phyloP scores from a whole-genome alignment of 768 basidiomycete species.

The Hypholoma sublateritium region DNA sequence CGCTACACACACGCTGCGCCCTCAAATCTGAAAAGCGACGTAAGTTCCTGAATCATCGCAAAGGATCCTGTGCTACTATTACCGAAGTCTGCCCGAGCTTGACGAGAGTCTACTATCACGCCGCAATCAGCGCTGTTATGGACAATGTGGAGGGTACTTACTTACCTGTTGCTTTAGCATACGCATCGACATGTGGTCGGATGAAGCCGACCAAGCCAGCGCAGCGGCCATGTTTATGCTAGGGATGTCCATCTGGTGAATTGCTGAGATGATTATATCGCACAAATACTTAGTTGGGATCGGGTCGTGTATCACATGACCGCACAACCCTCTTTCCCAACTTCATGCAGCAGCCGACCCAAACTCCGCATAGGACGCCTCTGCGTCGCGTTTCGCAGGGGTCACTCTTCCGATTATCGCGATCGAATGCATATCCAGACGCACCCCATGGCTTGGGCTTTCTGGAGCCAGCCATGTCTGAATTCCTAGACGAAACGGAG shows the following conservation, averaged over 20 bases:
- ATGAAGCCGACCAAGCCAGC: background rate
- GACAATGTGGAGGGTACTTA: no score
- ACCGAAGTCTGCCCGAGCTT: background rate
- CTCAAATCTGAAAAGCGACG: background rate
- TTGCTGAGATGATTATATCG: no score
- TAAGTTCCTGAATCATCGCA: background rate
- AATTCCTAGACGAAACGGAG: constrained; percentile 88
- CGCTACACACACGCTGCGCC: background rate
- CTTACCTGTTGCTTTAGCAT: no score
- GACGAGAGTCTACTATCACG: no score
- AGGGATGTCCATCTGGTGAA: no score
- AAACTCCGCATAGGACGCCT: constrained; percentile 74
- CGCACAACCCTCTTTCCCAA: background rate
- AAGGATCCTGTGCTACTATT: background rate
- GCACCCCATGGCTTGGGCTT: constrained; percentile 86
- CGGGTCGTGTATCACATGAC: constrained; percentile 12
- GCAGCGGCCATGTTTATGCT: no score
- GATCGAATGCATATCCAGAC: constrained; percentile 69
- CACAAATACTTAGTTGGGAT: no score
- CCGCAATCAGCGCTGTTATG: no score
- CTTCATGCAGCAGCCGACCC: constrained; percentile 29
- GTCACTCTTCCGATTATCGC: constrained; percentile 83
- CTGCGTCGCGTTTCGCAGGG: constrained; percentile 89
- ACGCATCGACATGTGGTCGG: background rate
- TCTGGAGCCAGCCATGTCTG: constrained; percentile 79